Evolutionary conservation across 2,329 filamentous ascomycete genomes (phyloP).

Genomic region (Xylaria hypoxylon): DNA sequence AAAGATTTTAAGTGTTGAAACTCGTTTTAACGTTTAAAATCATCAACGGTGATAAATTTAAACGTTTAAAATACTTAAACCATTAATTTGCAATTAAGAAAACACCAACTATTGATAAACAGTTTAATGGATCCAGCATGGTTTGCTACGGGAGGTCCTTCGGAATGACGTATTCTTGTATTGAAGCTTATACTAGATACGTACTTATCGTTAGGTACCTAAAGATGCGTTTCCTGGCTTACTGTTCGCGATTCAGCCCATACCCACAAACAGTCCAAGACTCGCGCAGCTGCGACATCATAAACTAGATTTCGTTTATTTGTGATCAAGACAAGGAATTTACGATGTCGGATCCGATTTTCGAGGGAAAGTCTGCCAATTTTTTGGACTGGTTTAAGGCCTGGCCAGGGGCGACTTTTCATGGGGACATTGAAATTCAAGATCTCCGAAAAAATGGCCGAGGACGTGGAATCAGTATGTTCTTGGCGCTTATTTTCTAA

Average conservation of each 20-base stretch:
- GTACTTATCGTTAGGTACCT: too few relatives aligned
- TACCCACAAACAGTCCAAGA: neutral
- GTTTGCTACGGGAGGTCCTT: too few relatives aligned
- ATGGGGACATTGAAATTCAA: conserved; percentile 62
- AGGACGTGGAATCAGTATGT: conserved; percentile 66
- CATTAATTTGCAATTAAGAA: too few relatives aligned
- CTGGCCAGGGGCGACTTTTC: conserved; percentile 65
- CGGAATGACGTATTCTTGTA: too few relatives aligned
- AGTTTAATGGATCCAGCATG: too few relatives aligned
- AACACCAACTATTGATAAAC: too few relatives aligned
- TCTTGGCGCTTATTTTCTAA: conserved; percentile 10
- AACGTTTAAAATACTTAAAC: too few relatives aligned
- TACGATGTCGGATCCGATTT: conserved; percentile 52
- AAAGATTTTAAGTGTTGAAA: too few relatives aligned
- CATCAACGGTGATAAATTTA: too few relatives aligned
- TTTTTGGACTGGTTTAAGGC: conserved; percentile 68
- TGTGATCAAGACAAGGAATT: neutral
- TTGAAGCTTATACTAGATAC: too few relatives aligned
- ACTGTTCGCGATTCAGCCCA: conserved; percentile 12
- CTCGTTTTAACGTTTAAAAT: too few relatives aligned
- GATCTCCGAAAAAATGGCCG: conserved; percentile 64
- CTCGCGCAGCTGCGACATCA: neutral
- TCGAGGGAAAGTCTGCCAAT: conserved; percentile 56
- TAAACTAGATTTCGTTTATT: neutral
- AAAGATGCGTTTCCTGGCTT: conserved; percentile 10